Evolutionary conservation across 805 yeast species (phyloP), one percentile per base, ranked within the genome.

Genomic region (Myxozyma neotropica): DNA sequence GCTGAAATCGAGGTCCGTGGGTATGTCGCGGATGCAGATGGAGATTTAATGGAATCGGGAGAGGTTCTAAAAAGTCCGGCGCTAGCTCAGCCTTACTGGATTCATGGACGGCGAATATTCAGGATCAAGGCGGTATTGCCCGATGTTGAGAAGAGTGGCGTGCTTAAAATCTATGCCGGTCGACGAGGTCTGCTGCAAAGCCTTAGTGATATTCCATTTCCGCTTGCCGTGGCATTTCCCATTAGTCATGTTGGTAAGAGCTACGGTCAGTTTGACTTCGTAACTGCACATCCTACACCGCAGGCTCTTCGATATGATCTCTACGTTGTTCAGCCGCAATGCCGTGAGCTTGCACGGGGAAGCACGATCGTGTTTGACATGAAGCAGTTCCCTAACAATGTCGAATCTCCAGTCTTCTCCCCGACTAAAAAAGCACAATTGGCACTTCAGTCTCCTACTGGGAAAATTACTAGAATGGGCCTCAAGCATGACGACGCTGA

Each of bases 291-390:
- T 65, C 90, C 94, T 1, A 83, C 93, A 0, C 85, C 87, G 17
- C 84, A 81, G 60, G 81, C 86, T 29, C 84, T 82, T 68, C 78
- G 79, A 45, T 83, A 85, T 61, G 99, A 93, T 71, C 72, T 90
- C 49, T 94, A 93, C 72, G 81, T 94, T 58, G 80, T 83, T 55
- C 89, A 87, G 65, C 99, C 99, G 1, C 98, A 93, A 72, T 82
- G 86, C 62, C 81, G 80, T 66, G 78, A 81, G 58, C 73, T 94
- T 49, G 74, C 80, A 7, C 75, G 74, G 19, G 83, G 83, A 21
- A 83, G 82, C 57, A 79, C 83, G 5, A 89, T 89, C 68, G 80
- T 77, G 51, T 92, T 93, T 70, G 81, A 79, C 58, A 73, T 89
- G 35, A 72, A 78, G 15, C 89, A 85, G 67, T 83, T 88, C 8